Base-by-base conservation (phyloP, 192 early-diverging fungal species). In the Linnemannia elongata region DNA sequence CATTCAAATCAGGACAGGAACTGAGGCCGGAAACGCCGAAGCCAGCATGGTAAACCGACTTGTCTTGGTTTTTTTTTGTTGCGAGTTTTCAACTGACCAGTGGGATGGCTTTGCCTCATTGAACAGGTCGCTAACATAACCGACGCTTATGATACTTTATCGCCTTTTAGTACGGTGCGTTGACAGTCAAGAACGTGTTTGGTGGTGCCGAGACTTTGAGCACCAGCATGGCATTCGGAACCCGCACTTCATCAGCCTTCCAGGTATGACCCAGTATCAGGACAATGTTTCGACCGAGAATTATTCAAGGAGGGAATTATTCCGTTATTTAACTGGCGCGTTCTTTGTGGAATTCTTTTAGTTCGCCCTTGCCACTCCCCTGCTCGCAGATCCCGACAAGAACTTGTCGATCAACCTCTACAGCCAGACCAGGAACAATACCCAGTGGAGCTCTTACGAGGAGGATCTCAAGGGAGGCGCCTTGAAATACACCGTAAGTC, bases 11-110 rank as follows among this genome's bases (percentile, higher is more conserved):
- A 93, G 91, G 77, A 99, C 98, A 9, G 97, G 97, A 27, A 97
- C 97, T 8, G 96, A 97, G 69, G 92, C 98, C 41, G 96, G 96
- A 24, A 97, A 96, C 76, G 91, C 95, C 72, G 97, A 98, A 87
- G 98, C 96, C 44, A 96, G 90, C 42, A 93, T 96, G 94, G 95
- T 96, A 90, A 33, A 45, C n/a, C 42, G 33, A 45, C 24, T 18
- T 41, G 12, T 38, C 42, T 17, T 70, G 41, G 49, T 38, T 1
- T 41, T 1, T 41, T 45, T 4, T 18, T 33, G 42, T 70, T 27
- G 30, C 35, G 38, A 36, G 1, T 45, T 41, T 15, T 73, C 20
- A 8, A 73, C 5, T 10, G 60, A 1, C 27, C 13, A 30, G 33
- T 24, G n/a, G 60, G 30, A 33, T 15, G 30, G 15, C 63, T 81